phyloP scores from a whole-genome alignment of 139 green algal genomes.

The Tetraselmis striata region DNA sequence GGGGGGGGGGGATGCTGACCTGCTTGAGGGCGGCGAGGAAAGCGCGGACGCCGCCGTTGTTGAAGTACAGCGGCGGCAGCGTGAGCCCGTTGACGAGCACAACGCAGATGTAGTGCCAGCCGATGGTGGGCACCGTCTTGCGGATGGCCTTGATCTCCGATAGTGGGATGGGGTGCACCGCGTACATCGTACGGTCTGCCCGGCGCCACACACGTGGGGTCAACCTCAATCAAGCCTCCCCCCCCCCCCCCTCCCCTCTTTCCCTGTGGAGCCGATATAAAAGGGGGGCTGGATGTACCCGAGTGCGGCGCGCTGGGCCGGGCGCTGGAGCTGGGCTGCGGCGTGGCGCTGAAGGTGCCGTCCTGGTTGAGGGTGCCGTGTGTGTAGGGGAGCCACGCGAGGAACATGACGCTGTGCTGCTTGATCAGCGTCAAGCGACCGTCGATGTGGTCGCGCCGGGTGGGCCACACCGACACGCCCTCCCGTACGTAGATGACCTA shows the following conservation, averaged over 20 bases:
- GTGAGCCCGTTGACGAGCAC: conserved; percentile 67
- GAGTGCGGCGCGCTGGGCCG: no score
- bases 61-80: conserved; percentile 73
- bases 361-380: conserved; percentile 31
- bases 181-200: conserved; percentile 54
- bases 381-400: conserved; percentile 62
- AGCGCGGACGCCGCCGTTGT: conserved; percentile 49
- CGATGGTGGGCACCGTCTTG: conserved; percentile 57
- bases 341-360: conserved; percentile 22
- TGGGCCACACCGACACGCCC: conserved; percentile 52
- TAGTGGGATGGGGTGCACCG: conserved; percentile 67
- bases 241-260: no score
- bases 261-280: no score
- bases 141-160: conserved; percentile 71
- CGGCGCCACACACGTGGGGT: neutral
- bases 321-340: no score
- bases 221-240: no score
- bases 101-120: conserved; percentile 59
- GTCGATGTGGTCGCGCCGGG: conserved; percentile 39
- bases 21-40: conserved; percentile 58
- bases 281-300: no score
- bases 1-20: conserved; percentile 25
- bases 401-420: conserved; percentile 59
- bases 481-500: conserved; percentile 65
- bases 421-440: conserved; percentile 62